phyloP scores from a whole-genome alignment of 2,329 filamentous ascomycete genomes.

The Neonectria magnoliae region DNA sequence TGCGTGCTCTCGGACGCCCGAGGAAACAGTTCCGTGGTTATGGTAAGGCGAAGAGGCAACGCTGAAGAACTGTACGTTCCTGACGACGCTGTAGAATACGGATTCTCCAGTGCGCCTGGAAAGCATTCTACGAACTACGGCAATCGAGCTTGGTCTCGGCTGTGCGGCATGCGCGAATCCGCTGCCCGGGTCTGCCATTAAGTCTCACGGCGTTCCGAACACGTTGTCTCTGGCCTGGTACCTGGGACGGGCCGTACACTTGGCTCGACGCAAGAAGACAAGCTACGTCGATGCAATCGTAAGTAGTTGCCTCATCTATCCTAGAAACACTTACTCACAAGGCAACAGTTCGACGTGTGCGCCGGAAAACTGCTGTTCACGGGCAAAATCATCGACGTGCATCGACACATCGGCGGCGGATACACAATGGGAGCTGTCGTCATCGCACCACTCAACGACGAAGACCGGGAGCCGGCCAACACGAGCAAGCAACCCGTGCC shows the following conservation, averaged over 20 bases:
- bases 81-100: slow-evolving; percentile 38
- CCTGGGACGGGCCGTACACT: slow-evolving; percentile 61
- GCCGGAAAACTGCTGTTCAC: slow-evolving; percentile 50
- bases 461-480: slow-evolving; percentile 42
- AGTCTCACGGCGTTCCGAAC: slow-evolving; percentile 51
- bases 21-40: slow-evolving; percentile 48
- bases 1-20: slow-evolving; percentile 51
- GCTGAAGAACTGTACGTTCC: background rate
- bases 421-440: slow-evolving; percentile 54
- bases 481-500: slow-evolving; percentile 24
- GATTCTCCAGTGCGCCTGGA: slow-evolving; percentile 50
- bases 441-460: slow-evolving; percentile 45
- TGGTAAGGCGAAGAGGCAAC: slow-evolving; percentile 22
- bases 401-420: slow-evolving; percentile 50
- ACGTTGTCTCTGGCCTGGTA: slow-evolving; percentile 62
- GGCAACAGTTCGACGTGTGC: slow-evolving; percentile 41
- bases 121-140: slow-evolving; percentile 48
- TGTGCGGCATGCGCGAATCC: slow-evolving; percentile 50
- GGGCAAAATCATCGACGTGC: slow-evolving; percentile 54
- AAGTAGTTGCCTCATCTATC: background rate
- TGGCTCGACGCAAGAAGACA: slow-evolving; percentile 37
- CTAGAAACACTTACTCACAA: rapidly evolving
- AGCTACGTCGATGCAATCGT: slow-evolving; percentile 41
- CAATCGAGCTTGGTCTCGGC: slow-evolving; percentile 51
- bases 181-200: slow-evolving; percentile 46